Base-by-base conservation (phyloP, 441 rosid species). In the Euphorbia celastroides region DNA sequence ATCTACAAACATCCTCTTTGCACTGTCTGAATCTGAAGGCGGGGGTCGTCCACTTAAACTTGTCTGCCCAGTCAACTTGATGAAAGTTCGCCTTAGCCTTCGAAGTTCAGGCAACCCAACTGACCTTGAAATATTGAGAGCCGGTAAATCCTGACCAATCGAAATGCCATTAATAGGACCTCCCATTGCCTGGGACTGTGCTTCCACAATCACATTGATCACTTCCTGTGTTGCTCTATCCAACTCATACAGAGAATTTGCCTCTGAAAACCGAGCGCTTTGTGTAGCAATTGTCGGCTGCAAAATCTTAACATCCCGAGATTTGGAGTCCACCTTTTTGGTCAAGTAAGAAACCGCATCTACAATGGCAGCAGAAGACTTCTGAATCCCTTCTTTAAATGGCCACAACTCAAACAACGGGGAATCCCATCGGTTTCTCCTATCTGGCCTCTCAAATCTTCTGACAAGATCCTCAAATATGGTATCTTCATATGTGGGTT, bases 211-310 rank as follows among this genome's bases (percentile, higher is more conserved):
- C 10, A 83, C 84, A 56, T 65, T 88, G 36, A 80, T 84, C 78
- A 89, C 85, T 64, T 84, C 99, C 76, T 89, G 97, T 2, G 99
- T 92, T 42, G 97, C 97, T 73, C 82, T 81, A 69, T 89, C 96
- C 77, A 94, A 54, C 77, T 89, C 97, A 22, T 94, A 92, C 38
- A 92, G 73, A 48, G 97, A 88, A 77, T 94, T 89, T 7, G 90
- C 90, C 69, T 86, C 97, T 0, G 97, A 87, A 70, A 84, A 79
- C 55, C 91, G 83, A 0, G 84, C 64, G 2, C 51, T 65, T 72
- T 92, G 98, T 0, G 98, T 92, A 0, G 99, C 99, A 3, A 94
- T 86, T 16, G 98, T 86, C 10, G 98, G 99, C 75, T 92, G 98
- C 64, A 94, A 81, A 58, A 89, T 77, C 65, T 80, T 92, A 57